Percentiles rank a stretch among this genome's conserved stretches.
phyloP scores from a whole-genome alignment of 2,329 filamentous ascomycete species.

The Colletotrichum sp. region DNA sequence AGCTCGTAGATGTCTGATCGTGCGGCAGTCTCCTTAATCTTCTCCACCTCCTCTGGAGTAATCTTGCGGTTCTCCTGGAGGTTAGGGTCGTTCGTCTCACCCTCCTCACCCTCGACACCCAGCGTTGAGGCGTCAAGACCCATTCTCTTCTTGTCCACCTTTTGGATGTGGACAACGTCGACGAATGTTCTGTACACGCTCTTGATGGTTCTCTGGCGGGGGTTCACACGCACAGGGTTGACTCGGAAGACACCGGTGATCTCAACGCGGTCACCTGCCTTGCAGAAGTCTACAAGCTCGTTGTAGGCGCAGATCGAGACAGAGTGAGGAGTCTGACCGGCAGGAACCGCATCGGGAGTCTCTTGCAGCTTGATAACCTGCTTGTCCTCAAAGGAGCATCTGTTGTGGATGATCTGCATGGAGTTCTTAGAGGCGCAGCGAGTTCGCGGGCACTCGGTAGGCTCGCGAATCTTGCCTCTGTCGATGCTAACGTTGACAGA shows the following conservation, averaged over 20 bases:
- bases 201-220: constrained; percentile 89
- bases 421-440: constrained; percentile 88
- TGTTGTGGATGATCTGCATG: constrained; percentile 98
- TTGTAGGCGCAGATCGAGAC: constrained; percentile 97
- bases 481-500: constrained; percentile 91
- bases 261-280: constrained; percentile 94
- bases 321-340: constrained; percentile 96
- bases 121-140: constrained; percentile 90
- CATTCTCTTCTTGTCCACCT: constrained; percentile 93
- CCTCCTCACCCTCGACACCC: constrained; percentile 74
- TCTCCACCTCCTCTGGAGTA: constrained; percentile 83
- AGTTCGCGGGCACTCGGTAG: constrained; percentile 83
- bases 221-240: constrained; percentile 92
- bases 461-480: constrained; percentile 94
- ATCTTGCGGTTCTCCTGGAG: constrained; percentile 86
- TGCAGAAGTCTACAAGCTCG: constrained; percentile 96
- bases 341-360: constrained; percentile 91
- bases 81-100: constrained; percentile 68
- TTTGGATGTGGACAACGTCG: constrained; percentile 93
- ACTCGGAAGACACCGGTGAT: constrained; percentile 97
- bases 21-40: constrained; percentile 80
- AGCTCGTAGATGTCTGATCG: constrained; percentile 92
- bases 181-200: constrained; percentile 98
- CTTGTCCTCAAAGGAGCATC: constrained; percentile 93
- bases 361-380: constrained; percentile 99